A percentile compares a stretch with the other conserved stretches of the same genome.
These are phyloP conservation scores for Cystoisospora suis DNA, from an alignment of 169 alveolate species.

Conservation along the genomic window DNA sequence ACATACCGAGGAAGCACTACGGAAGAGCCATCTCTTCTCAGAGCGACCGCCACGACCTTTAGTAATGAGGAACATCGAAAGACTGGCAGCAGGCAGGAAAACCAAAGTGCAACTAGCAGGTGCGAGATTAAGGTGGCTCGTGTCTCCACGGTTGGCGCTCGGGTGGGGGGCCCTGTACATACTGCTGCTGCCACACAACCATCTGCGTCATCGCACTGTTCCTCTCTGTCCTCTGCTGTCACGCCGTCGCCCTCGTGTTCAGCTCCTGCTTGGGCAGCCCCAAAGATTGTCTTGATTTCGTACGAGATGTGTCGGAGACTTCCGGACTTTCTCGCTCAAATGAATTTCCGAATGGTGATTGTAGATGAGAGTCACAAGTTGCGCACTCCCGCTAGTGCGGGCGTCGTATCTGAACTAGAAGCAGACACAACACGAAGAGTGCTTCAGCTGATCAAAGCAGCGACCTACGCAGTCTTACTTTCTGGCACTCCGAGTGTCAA, in stretches of 20 bases:
- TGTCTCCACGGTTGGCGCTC: no score
- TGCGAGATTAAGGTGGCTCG: no score
- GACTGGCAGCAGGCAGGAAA: no score
- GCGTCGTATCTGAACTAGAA: background rate
- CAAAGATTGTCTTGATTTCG: slow-evolving; percentile 49
- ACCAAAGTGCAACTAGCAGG: no score
- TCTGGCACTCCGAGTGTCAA: slow-evolving; percentile 96
- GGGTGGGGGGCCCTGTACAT: no score
- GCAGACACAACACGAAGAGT: slow-evolving; percentile 16
- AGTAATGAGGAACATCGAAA: no score
- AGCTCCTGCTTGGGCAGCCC: background rate
- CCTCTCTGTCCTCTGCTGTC: background rate
- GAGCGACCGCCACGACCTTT: no score
- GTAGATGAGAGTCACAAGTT: slow-evolving; percentile 66
- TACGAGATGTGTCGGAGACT: slow-evolving; percentile 60
- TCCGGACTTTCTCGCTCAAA: slow-evolving; percentile 40
- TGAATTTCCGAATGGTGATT: slow-evolving; percentile 52
- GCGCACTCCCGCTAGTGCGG: slow-evolving; percentile 54
- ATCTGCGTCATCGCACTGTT: background rate
- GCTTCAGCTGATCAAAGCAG: slow-evolving; percentile 79
- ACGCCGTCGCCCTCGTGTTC: background rate
- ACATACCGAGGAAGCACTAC: no score
- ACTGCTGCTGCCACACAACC: no score
- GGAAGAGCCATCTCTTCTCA: no score
- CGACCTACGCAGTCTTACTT: slow-evolving; percentile 88